A percentile compares a stretch with the other conserved stretches of the same genome.
phyloP scores from a whole-genome alignment of 139 green algal species.

The Gonium pectorale region DNA sequence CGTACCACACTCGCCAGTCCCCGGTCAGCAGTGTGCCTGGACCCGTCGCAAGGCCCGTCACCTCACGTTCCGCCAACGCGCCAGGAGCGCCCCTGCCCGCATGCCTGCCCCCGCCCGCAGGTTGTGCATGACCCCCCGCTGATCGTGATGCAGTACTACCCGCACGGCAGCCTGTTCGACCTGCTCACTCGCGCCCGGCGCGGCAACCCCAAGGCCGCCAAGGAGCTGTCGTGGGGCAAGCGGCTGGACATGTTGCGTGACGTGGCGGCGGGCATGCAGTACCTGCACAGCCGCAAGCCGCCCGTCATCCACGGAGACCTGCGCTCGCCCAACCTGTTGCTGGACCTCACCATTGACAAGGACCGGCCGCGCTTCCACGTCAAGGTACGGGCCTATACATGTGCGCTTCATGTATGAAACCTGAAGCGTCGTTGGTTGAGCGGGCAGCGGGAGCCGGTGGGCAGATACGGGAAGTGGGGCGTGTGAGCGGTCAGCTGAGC shows the following conservation, averaged over 20 bases:
- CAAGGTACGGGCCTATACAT: too few species aligned
- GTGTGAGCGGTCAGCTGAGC: too few species aligned
- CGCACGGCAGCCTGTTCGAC: constrained; percentile 73
- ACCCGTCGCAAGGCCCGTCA: too few species aligned
- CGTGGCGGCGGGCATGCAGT: constrained; percentile 78
- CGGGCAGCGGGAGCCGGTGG: too few species aligned
- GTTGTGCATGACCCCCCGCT: constrained; percentile 72
- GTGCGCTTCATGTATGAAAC: too few species aligned
- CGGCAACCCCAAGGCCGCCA: constrained; percentile 24
- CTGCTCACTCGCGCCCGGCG: constrained; percentile 50
- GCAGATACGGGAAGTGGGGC: too few species aligned
- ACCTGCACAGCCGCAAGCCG: constrained; percentile 86
- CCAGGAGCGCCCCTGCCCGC: not conserved
- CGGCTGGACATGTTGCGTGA: constrained; percentile 66
- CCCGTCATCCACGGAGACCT: constrained; percentile 92
- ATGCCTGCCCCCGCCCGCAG: not conserved
- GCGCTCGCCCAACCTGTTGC: constrained; percentile 73
- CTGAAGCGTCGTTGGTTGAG: too few species aligned
- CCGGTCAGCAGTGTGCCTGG: too few species aligned
- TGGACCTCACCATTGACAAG: constrained; percentile 68
- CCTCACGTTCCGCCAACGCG: too few species aligned
- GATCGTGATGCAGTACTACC: constrained; percentile 79
- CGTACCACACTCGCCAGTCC: too few species aligned
- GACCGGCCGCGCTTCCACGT: constrained; percentile 66
- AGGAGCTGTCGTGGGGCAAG: constrained; percentile 59